Evolutionary conservation across 306 rosid species (phyloP).

Genomic region (Vigna unguiculata): DNA sequence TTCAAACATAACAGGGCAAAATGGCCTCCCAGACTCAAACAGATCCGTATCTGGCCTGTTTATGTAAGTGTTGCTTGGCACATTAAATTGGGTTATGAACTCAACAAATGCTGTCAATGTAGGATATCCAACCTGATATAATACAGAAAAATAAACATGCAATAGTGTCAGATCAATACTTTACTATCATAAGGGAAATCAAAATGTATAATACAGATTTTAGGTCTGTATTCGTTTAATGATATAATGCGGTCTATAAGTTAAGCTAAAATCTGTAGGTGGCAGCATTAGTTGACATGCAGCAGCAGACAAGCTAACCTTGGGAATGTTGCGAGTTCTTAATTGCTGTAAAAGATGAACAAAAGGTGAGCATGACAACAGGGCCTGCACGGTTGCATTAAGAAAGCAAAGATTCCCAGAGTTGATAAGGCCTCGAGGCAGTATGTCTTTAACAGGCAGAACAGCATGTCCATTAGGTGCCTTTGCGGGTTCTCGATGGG

Average conservation of each 20-base stretch:
- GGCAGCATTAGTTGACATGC: slow-evolving; percentile 15
- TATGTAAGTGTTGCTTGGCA: slow-evolving; percentile 58
- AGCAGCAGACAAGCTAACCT: slow-evolving; percentile 57
- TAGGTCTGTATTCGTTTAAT: slow-evolving; percentile 5
- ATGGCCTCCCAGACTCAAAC: slow-evolving; percentile 77
- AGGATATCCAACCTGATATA: slow-evolving; percentile 73
- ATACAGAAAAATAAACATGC: slow-evolving; percentile 33
- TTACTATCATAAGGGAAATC: neutral
- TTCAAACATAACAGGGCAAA: slow-evolving; percentile 88
- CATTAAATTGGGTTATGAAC: slow-evolving; percentile 72
- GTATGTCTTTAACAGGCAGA: slow-evolving; percentile 47
- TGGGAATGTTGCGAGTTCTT: slow-evolving; percentile 64
- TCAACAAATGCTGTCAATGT: slow-evolving; percentile 79
- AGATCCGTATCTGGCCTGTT: slow-evolving; percentile 57
- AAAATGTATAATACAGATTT: slow-evolving; percentile 9
- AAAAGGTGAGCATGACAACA: slow-evolving; percentile 87
- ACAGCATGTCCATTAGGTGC: slow-evolving; percentile 57
- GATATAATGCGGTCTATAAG: neutral
- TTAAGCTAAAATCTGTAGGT: slow-evolving; percentile 22
- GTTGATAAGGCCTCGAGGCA: slow-evolving; percentile 85
- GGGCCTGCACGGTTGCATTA: slow-evolving; percentile 90
- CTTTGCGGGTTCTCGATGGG: slow-evolving; percentile 48
- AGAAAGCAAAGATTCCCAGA: slow-evolving; percentile 93
- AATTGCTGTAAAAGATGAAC: slow-evolving; percentile 77
- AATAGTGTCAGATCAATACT: slow-evolving; percentile 32